Evolutionary conservation across 73 alveolate genomes (phyloP), one percentile per base, ranked within the genome.

Genomic region (Urostyla sp.): DNA sequence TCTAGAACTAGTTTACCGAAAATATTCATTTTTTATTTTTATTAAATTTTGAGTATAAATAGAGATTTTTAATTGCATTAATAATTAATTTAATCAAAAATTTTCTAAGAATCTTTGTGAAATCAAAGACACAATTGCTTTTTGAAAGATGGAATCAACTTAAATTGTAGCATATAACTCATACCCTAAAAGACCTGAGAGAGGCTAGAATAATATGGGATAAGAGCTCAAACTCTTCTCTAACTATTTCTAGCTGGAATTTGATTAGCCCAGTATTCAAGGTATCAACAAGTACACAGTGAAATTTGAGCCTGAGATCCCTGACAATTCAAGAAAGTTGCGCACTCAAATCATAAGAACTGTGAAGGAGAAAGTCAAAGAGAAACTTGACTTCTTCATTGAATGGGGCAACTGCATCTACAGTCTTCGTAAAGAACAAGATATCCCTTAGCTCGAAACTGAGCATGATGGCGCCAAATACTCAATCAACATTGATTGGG

Each of bases 351-450:
- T 69, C 72, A 45, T 69, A 52, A 44, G 69, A 21, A 69, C 72
- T 8, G 67, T 43, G 55, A 43, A 48, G 44, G 84, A 69, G 55
- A 69, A 69, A 40, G 34, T 69, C 69, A 69, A 69, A 55, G 84
- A 69, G 72, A 11, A 34, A 0, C 53, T 69, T 20, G 84, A 69
- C 28, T 69, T 69, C 84, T 69, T 69, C 72, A 69, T 69, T 48
- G 84, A 69, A 45, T 69, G 84, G 84, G 84, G 84, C 34, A 69
- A 16, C 55, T 69, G 84, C 84, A 11, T 69, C 67, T 69, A 69
- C 72, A 46, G 72, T 30, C 53, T 69, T 54, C 45, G 34, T 67
- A 69, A 69, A 37, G 84, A 34, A 6, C 38, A 45, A 31, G 84
- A 48, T 20, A 21, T 69, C 35, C 84, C 84, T 8, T 28, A 40